Evolutionary conservation across 495 filamentous ascomycete species (phyloP).

Genomic region (Haplographium delicatum): DNA sequence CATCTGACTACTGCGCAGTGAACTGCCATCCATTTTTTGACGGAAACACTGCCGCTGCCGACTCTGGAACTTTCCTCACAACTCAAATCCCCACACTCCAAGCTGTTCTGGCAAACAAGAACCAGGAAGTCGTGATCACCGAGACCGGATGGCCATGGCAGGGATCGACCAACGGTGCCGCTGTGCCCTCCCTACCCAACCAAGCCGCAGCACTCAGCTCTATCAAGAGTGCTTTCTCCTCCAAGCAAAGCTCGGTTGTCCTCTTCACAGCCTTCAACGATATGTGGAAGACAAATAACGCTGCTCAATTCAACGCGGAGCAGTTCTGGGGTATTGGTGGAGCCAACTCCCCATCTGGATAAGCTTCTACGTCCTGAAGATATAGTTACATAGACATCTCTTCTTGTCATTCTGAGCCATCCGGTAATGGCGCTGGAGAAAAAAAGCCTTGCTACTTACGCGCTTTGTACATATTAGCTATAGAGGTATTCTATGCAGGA

Average conservation of each 20-base stretch:
- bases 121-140: slow-evolving; percentile 43
- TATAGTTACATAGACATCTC: too few relatives aligned
- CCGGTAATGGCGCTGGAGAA: too few relatives aligned
- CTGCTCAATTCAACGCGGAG: slow-evolving; percentile 61
- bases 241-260: slow-evolving; percentile 45
- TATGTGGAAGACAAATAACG: slow-evolving; percentile 67
- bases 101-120: slow-evolving; percentile 28
- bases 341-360: slow-evolving; percentile 18
- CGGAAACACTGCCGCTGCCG: slow-evolving; percentile 43
- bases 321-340: slow-evolving; percentile 62
- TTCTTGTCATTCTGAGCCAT: too few relatives aligned
- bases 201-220: slow-evolving; percentile 60
- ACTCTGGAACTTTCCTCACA: slow-evolving; percentile 61
- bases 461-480: too few relatives aligned
- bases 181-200: slow-evolving; percentile 57
- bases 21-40: slow-evolving; percentile 89
- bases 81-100: slow-evolving; percentile 43
- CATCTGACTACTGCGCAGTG: slow-evolving; percentile 71
- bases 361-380: too few relatives aligned
- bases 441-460: too few relatives aligned
- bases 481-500: too few relatives aligned
- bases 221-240: slow-evolving; percentile 48
- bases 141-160: slow-evolving; percentile 81
- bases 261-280: slow-evolving; percentile 76
- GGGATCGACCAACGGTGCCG: slow-evolving; percentile 57